These are phyloP conservation scores for Globisporangium irregulare DNA, from an alignment of 352 stramenopile genomes.

Conservation along the genomic window DNA sequence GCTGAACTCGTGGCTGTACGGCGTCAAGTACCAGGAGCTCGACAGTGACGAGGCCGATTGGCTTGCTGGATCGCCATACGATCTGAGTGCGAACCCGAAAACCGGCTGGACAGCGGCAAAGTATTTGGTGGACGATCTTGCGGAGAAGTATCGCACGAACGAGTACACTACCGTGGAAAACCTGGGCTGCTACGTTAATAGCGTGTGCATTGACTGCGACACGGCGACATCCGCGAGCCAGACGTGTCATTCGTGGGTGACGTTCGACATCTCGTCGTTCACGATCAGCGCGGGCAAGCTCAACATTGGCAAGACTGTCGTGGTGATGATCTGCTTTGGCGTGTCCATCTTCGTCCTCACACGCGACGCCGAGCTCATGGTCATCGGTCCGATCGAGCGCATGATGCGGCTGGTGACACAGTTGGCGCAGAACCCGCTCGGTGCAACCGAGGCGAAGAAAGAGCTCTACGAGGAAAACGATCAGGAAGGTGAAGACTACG, in stretches of 20 bases:
- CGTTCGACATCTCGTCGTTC: constrained; percentile 68
- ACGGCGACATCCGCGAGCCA: constrained; percentile 26
- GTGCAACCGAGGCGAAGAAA: constrained; percentile 58
- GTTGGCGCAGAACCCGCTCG: constrained; percentile 63
- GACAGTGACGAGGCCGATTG: constrained; percentile 47
- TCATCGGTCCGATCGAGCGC: constrained; percentile 96
- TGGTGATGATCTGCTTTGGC: constrained; percentile 90
- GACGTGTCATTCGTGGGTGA: constrained; percentile 65
- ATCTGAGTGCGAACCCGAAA: constrained; percentile 54
- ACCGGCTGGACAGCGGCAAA: constrained; percentile 57
- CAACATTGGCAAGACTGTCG: constrained; percentile 84
- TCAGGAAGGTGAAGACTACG: constrained; percentile 81
- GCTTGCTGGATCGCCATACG: constrained; percentile 33
- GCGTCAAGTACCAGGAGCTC: constrained; percentile 54
- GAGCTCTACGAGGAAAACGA: constrained; percentile 80
- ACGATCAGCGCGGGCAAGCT: constrained; percentile 40
- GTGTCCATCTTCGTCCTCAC: constrained; percentile 92
- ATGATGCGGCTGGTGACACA: constrained; percentile 90
- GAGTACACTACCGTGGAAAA: constrained; percentile 66
- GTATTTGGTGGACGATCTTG: constrained; percentile 45
- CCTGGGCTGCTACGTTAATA: constrained; percentile 63
- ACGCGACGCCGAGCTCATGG: constrained; percentile 91
- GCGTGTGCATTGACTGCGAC: constrained; percentile 54
- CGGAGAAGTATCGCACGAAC: constrained; percentile 40
- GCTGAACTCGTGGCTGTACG: constrained; percentile 51